These are phyloP conservation scores for Cladosporium sp. DNA, from an alignment of 2,329 filamentous ascomycete species.

Conservation along the genomic window DNA sequence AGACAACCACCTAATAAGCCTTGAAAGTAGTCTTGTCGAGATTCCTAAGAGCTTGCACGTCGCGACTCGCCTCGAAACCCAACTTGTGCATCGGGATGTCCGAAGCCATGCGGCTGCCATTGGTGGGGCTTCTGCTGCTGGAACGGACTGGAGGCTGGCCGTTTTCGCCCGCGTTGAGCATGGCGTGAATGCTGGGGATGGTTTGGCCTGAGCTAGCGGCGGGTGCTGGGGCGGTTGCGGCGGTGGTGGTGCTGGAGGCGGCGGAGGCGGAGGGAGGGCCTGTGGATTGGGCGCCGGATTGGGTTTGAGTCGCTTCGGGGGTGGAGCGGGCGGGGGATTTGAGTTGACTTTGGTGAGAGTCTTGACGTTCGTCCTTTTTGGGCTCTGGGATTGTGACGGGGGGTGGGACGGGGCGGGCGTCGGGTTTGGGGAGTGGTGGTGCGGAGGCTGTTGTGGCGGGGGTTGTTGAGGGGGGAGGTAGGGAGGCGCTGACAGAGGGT, in stretches of 20 bases:
- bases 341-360: slow-evolving; percentile 16
- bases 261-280: slow-evolving; percentile 38
- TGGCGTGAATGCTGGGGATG: slow-evolving; percentile 52
- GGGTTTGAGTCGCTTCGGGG: slow-evolving; percentile 37
- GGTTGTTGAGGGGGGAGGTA: not conserved
- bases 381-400: slow-evolving; percentile 8
- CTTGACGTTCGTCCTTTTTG: slow-evolving; percentile 16
- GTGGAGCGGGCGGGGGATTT: slow-evolving; percentile 34
- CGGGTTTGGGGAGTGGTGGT: slow-evolving; percentile 13
- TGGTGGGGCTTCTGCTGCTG: slow-evolving; percentile 28
- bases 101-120: slow-evolving; percentile 25
- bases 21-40: slow-evolving; percentile 35
- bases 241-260: slow-evolving; percentile 33
- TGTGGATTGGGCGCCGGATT: slow-evolving; percentile 42
- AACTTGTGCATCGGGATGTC: slow-evolving; percentile 36
- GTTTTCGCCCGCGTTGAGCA: slow-evolving; percentile 35
- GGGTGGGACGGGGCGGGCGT: slow-evolving; percentile 10
- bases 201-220: slow-evolving; percentile 28
- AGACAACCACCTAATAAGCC: slow-evolving; percentile 17
- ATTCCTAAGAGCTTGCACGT: slow-evolving; percentile 32
- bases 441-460: not conserved
- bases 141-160: slow-evolving; percentile 21
- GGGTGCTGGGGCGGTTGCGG: slow-evolving; percentile 22
- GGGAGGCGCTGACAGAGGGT: not conserved
- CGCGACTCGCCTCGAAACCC: slow-evolving; percentile 33